phyloP scores from a whole-genome alignment of 2,329 filamentous ascomycete species.

The Whalleya microplaca region DNA sequence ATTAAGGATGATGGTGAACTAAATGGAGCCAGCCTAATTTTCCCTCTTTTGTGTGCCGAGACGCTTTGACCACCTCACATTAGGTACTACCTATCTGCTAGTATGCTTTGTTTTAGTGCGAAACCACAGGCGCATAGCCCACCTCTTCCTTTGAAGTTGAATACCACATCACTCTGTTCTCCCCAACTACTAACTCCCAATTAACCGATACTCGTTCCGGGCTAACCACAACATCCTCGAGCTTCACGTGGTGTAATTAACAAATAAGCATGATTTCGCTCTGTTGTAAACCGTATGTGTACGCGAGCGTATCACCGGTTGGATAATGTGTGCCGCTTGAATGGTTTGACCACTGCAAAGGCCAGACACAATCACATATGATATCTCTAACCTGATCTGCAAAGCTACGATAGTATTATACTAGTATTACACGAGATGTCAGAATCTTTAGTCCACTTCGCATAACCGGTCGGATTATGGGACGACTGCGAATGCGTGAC shows the following conservation, averaged over 20 bases:
- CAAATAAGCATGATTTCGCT: not conserved
- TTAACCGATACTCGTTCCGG: too few species aligned
- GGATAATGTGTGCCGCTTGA: too few species aligned
- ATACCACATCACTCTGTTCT: not conserved
- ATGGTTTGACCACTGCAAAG: not conserved
- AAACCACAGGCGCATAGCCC: not conserved
- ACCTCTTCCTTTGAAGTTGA: not conserved
- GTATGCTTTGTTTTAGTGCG: not conserved
- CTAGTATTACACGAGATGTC: constrained; percentile 7
- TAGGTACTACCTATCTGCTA: too few species aligned
- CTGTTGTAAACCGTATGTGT: not conserved
- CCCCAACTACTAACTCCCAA: too few species aligned
- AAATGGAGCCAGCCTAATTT: too few species aligned
- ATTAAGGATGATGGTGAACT: too few species aligned
- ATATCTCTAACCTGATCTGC: too few species aligned
- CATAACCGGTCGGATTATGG: constrained; percentile 5
- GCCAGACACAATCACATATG: not conserved
- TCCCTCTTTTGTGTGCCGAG: too few species aligned
- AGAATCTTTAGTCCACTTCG: not conserved
- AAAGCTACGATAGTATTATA: too few species aligned
- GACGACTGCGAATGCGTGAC: constrained; percentile 25
- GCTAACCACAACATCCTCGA: too few species aligned
- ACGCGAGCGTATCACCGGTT: too few species aligned
- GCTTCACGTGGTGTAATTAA: not conserved
- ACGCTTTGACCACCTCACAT: too few species aligned